Base-by-base conservation (phyloP, 257 asterid genomes). In the Nicotiana paniculata region DNA sequence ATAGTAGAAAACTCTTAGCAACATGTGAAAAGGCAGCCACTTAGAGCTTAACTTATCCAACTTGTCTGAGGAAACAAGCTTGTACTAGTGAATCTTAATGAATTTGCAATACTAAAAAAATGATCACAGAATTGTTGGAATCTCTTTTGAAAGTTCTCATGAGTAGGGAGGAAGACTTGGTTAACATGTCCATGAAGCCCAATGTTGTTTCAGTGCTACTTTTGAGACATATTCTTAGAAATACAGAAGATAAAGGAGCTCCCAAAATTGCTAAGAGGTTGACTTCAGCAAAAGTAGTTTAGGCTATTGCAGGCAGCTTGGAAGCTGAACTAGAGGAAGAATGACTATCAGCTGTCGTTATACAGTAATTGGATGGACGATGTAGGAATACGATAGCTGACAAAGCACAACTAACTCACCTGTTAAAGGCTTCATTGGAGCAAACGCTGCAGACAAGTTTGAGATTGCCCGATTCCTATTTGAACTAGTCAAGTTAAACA, bases 301-400 rank as follows among this genome's bases (percentile, higher is more conserved):
- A 90, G 83, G 80, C 26, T 9, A 84, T 94, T 24, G 67, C 87
- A 16, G 86, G 35, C 26, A 83, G 91, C 87, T 86, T 93, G 57
- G 81, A 84, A 75, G 92, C 90, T n/a, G 91, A 89, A 43, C 61
- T 77, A 4, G 82, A 82, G 12, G 92, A 91, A 39, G 94, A 94
- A 82, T 89, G 90, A 83, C 82, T 83, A 57, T 92, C 87, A 26
- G 94, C 91, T 69, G 87, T 91, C 51, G 82, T 88, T 83, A 88
- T 93, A n/a, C 83, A 93, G 86, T 81, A 81, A 81, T 93, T 84
- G 83, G 95, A 94, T 80, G 98, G 98, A 3, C 88, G 89, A 84
- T 89, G 95, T 84, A 88, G 97, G 90, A 93, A 90, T 48, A 65
- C 84, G 1, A 88, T 94, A 75, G 93, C 93, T 77, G 89, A 90